Base-by-base conservation (phyloP, 495 filamentous ascomycete genomes). In the Penicillium malachiteum region DNA sequence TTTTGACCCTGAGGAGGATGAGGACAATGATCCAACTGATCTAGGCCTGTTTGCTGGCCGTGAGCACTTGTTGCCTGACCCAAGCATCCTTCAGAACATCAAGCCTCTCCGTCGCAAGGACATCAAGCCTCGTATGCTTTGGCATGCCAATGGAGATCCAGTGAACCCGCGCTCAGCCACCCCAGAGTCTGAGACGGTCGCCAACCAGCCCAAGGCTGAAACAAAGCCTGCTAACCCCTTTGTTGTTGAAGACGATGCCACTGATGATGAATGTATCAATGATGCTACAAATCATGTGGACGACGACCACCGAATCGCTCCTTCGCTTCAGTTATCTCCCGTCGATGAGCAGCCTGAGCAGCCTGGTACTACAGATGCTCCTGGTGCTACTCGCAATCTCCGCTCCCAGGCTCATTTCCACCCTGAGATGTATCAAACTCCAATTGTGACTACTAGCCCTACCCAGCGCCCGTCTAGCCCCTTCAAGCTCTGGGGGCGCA, bases 51-150 rank as follows among this genome's bases (percentile, higher is more conserved):
- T 74, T 31, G 68, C 60, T n/a, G 21, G 49, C 11, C 58, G 78
- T 17, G 60, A 65, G 7, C 59, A 67, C 30, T 33, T 63, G 35
- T 46, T 63, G 17, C 55, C 49, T 37, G 60, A 56, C 7, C 11
- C 42, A 13, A 46, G 14, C 38, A 44, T 43, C 10, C 32, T 60
- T 39, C 51, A 69, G 4, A 69, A 66, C 26, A 61, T 74, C 33
- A 79, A 82, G 18, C 83, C 85, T 30, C 65, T 90, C 17, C 89
- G 86, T 31, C 87, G 90, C 46, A 84, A 86, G 0, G 81, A 86
- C 3, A 81, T 96, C 72, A 90, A 91, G 65, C 93, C 93, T 3
- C 88, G 92, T 35, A 80, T 92, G 12, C 84, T 98, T 9, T 98
- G 96, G 75, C 86, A 90, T 12, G 26, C 12, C 26, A 26, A 32